Evolutionary conservation across 768 basidiomycete species (phyloP), one percentile per base, ranked within the genome.

Genomic region (Rhizopogon roseolus): DNA sequence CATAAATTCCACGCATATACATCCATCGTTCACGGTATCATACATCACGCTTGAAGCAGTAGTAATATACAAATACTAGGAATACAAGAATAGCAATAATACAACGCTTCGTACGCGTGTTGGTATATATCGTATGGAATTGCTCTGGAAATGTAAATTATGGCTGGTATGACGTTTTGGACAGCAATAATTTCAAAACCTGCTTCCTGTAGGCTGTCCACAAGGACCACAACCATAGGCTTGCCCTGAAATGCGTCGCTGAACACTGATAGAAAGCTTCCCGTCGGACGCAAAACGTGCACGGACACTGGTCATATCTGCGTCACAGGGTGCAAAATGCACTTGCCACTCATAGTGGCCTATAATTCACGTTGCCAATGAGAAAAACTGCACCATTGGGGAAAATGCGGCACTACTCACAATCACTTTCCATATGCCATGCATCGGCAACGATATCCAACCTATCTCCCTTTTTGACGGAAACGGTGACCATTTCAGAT

Each of bases 281-380:
- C 78, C 79, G 32, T 73, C 69, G 6, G 67, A 64, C 43, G 73
- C 76, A 45, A 82, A 76, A 41, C 71, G 75, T 8, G 81, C 82
- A 28, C 78, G 76, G 25, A 81, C 74, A 10, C 73, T 70, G 7
- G 71, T 59, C 76, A 83, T 77, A 62, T 84, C 79, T 50, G 80
- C 74, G 55, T 85, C 82, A 9, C 73, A 68, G 10, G 78, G 74
- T 32, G 79, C 62, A 55, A 85, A 85, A 16, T 65, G 68, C 58
- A 83, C 77, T 54, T 78, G 74, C 82, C 82, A 85, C 57, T 83
- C 82, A 56, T 79, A 83, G 60, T 82, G 82, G 58, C 78, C 82
- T 84, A 53, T 22, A 22, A 22, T 22, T 22, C 22, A 14, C 32
- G 41, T 19, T 41, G 25, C 10, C 1, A 44, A 37, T 14, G 22